A percentile compares a stretch with the other conserved stretches of the same genome.
These are phyloP conservation scores for Solanum dulcamara DNA, from an alignment of 257 asterid species.

Conservation along the genomic window DNA sequence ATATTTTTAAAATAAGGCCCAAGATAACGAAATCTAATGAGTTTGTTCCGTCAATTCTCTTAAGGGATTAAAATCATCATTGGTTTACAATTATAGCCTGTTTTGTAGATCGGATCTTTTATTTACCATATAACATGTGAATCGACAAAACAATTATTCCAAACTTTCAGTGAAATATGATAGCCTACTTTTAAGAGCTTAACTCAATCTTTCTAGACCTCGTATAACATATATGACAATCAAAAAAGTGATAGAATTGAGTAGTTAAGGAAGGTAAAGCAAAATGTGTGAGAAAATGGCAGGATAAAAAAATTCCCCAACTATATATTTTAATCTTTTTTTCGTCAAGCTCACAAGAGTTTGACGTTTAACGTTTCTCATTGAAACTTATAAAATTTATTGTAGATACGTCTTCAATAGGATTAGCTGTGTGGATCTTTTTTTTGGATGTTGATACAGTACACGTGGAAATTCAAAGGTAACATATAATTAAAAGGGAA, in stretches of 20 bases:
- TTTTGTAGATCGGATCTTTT: not conserved
- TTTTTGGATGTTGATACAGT: not conserved
- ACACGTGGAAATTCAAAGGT: not conserved
- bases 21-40: not conserved
- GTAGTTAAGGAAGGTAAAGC: not conserved
- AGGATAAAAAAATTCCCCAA: not conserved
- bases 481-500: too few species aligned
- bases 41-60: not conserved
- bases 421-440: too few species aligned
- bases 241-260: not conserved
- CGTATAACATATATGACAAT: too few species aligned
- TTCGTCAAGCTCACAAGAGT: not conserved
- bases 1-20: not conserved
- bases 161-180: too few species aligned
- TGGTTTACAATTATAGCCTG: not conserved
- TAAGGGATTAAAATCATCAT: too few species aligned
- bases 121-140: not conserved
- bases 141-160: too few species aligned
- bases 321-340: not conserved
- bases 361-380: too few species aligned
- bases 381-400: not conserved
- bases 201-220: not conserved
- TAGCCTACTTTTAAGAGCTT: not conserved
- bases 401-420: too few species aligned
- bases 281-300: not conserved